A percentile compares a stretch with the other conserved stretches of the same genome.
Evolutionary conservation across 2,329 filamentous ascomycete genomes (phyloP).

Genomic region (Aspergillus thermomutatus): DNA sequence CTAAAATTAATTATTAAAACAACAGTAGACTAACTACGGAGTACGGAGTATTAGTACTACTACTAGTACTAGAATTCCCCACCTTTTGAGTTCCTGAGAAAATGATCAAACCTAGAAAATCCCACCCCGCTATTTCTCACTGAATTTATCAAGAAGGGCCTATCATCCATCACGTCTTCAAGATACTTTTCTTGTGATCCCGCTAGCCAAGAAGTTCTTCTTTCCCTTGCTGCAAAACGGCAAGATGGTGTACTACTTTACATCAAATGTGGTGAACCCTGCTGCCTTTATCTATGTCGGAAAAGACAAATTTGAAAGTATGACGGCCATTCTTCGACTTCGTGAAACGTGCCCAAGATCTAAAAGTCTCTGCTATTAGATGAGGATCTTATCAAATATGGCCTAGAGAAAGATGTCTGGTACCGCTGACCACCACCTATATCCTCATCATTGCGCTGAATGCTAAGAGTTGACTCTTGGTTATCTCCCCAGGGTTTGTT

Average conservation of each 20-base stretch:
- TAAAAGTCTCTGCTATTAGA: constrained; percentile 54
- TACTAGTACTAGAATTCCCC: neutral
- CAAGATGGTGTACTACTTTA: constrained; percentile 89
- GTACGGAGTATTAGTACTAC: too few relatives aligned
- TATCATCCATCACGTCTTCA: neutral
- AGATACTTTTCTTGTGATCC: neutral
- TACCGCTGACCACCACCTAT: constrained; percentile 33
- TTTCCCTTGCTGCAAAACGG: neutral
- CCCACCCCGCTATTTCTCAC: neutral
- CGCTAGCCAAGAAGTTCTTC: neutral
- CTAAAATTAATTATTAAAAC: neutral
- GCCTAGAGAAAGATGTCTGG: constrained; percentile 96
- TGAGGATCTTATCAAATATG: constrained; percentile 92
- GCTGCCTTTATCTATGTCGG: constrained; percentile 90
- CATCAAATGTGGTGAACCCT: constrained; percentile 76
- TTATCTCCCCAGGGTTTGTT: constrained; percentile 30
- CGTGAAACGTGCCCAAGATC: constrained; percentile 5
- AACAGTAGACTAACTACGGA: neutral
- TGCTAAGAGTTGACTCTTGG: constrained; percentile 1
- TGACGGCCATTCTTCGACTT: constrained; percentile 28
- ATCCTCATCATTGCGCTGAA: neutral
- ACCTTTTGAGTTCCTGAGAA: neutral
- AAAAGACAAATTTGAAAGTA: constrained; percentile 99
- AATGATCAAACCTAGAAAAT: neutral
- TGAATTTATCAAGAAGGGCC: neutral